Percentiles rank a stretch among this genome's conserved stretches.
phyloP scores from a whole-genome alignment of 164 flowering plant species.

The Aristolochia contorta region DNA sequence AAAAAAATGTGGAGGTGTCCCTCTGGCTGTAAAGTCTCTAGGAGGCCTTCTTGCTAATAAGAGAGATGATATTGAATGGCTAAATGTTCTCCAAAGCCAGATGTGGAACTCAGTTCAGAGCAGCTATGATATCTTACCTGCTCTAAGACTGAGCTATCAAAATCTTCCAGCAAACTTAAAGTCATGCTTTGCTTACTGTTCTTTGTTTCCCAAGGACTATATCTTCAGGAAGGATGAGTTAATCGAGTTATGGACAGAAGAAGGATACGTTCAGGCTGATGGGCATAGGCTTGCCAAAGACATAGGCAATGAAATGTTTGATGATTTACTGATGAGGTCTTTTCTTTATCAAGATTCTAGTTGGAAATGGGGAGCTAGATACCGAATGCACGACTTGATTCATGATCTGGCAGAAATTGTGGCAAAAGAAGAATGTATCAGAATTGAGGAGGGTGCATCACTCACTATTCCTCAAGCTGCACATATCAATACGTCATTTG shows the following conservation, averaged over 20 bases:
- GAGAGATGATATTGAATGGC: neutral
- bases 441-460: neutral
- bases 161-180: constrained; percentile 12
- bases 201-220: constrained; percentile 14
- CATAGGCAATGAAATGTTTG: constrained; percentile 6
- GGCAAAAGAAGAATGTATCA: constrained; percentile 4
- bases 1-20: constrained; percentile 8
- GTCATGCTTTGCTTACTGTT: constrained; percentile 17
- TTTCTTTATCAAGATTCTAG: constrained; percentile 1
- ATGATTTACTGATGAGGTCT: constrained; percentile 11
- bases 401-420: constrained; percentile 6
- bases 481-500: neutral
- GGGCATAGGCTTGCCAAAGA: constrained; percentile 7
- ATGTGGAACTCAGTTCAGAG: constrained; percentile 4
- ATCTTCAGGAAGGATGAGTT: constrained; percentile 5
- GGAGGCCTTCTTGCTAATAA: neutral
- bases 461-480: neutral
- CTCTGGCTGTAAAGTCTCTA: constrained; percentile 2
- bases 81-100: constrained; percentile 3
- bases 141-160: constrained; percentile 12
- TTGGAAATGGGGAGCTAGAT: neutral
- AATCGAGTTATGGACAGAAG: constrained; percentile 15
- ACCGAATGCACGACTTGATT: constrained; percentile 11
- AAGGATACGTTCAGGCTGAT: constrained; percentile 4
- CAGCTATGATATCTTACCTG: constrained; percentile 4